Evolutionary conservation across 306 rosid genomes (phyloP).

Genomic region (Acacia crassicarpa): DNA sequence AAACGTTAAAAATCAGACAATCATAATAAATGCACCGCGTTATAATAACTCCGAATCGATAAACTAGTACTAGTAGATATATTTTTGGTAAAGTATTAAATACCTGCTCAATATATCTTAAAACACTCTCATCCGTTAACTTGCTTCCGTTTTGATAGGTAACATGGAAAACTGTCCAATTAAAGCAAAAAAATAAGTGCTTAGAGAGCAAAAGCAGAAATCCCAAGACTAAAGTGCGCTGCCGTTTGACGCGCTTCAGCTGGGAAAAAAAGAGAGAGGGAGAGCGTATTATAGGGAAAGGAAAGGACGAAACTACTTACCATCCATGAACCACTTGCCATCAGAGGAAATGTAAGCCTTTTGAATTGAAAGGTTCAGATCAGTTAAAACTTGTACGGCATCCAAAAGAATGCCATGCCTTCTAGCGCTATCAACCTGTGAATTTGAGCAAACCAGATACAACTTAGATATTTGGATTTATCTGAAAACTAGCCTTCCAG

Average conservation of each 20-base stretch:
- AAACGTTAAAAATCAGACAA: background rate
- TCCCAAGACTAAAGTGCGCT: background rate
- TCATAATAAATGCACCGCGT: background rate
- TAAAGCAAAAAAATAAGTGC: constrained; percentile 19
- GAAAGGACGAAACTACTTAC: constrained; percentile 39
- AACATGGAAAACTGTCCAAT: constrained; percentile 81
- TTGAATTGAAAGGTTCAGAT: constrained; percentile 73
- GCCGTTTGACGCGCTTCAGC: background rate
- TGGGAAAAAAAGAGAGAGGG: background rate
- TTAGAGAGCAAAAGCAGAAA: background rate
- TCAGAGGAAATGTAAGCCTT: constrained; percentile 94
- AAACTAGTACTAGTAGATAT: background rate
- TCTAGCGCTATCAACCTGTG: constrained; percentile 90
- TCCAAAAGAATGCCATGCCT: constrained; percentile 82
- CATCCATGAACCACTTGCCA: constrained; percentile 98
- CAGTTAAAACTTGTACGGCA: constrained; percentile 88
- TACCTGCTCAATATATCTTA: constrained; percentile 89
- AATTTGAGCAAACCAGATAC: constrained; percentile 26
- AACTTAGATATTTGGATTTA: background rate
- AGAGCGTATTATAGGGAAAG: background rate
- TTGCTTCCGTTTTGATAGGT: constrained; percentile 78
- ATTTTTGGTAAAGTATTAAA: constrained; percentile 3
- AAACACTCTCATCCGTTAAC: constrained; percentile 72
- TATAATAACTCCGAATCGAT: background rate
- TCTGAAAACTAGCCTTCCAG: background rate